These are phyloP conservation scores for Terfezia boudieri DNA, from an alignment of 495 filamentous ascomycete genomes.

Conservation along the genomic window DNA sequence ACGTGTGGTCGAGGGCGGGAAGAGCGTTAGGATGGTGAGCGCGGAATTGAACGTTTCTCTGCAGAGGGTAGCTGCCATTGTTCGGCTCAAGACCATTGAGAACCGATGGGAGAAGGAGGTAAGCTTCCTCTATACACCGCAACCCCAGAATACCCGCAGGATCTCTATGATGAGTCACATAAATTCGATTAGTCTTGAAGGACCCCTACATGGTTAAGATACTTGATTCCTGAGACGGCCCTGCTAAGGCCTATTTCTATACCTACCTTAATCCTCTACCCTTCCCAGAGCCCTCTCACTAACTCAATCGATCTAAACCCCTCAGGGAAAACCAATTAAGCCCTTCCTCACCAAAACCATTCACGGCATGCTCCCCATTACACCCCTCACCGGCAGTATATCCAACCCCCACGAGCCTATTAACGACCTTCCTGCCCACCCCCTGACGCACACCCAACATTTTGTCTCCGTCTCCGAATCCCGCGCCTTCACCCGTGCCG, in stretches of 20 bases:
- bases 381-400: conserved; percentile 17
- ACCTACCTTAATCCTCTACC: too few relatives aligned
- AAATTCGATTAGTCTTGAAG: conserved; percentile 99
- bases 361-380: conserved; percentile 55
- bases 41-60: conserved; percentile 59
- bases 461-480: conserved; percentile 85
- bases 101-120: conserved; percentile 55
- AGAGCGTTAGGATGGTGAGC: conserved; percentile 57
- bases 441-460: conserved; percentile 54
- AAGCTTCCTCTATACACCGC: conserved; percentile 16
- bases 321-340: not conserved
- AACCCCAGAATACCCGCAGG: conserved; percentile 17
- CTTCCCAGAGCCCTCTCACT: too few relatives aligned
- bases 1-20: conserved; percentile 37
- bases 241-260: too few relatives aligned
- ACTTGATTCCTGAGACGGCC: not conserved
- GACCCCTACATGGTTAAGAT: conserved; percentile 51
- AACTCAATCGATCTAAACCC: too few relatives aligned
- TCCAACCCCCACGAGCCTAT: conserved; percentile 50
- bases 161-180: conserved; percentile 55
- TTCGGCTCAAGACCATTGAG: conserved; percentile 71
- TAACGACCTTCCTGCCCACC: conserved; percentile 75
- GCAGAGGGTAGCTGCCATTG: conserved; percentile 67
- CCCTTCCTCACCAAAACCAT: conserved; percentile 53
- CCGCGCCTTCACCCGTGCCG: conserved; percentile 63